Evolutionary conservation across 176 grass and related monocot species (phyloP), one percentile per base, ranked within the genome.

Genomic region (Microstegium vimineum): DNA sequence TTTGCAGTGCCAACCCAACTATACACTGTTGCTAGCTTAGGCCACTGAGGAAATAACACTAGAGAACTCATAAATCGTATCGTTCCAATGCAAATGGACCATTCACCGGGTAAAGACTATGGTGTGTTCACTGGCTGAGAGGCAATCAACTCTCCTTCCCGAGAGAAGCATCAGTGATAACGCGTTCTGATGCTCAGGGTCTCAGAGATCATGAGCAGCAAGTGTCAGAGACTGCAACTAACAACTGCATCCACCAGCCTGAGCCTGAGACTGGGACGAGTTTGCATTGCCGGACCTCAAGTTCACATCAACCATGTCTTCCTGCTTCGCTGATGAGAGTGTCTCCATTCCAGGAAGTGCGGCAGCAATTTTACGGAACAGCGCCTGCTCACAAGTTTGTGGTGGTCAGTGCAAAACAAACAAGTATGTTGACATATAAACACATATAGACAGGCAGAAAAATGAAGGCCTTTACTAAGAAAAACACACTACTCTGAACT

Each of bases 341-440:
- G 89, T 91, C 77, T 99, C 96, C 96, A 99, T 99, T 59, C 96
- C 96, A 18, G 96, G 96, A 69, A 99, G 84, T 67, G 96, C 93
- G 81, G 92, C 93, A 17, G 96, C 96, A 70, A 99, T 99, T 83
- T 99, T 99, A 63, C 96, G 91, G 78, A 99, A 99, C 41, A 99
- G 69, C 18, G 96, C 93, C 93, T 98, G 88, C 32, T 26, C 62
- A 86, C 31, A 61, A 40, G 25, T 62, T 80, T 51, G 62, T 47
- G 37, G 11, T 47, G 31, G 23, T 89, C 47, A 84, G 79, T 62
- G 34, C 38, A 63, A 71, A 71, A 63, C 25, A 86, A 75, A 28
- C 23, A 82, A 69, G 22, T 5, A 34, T 18, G 42, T 56, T 25
- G 15, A 69, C 15, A 45, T 8, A 71, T 7, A 81, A 51, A 79